Evolutionary conservation across 441 rosid genomes (phyloP).

Genomic region (Iberis amara): DNA sequence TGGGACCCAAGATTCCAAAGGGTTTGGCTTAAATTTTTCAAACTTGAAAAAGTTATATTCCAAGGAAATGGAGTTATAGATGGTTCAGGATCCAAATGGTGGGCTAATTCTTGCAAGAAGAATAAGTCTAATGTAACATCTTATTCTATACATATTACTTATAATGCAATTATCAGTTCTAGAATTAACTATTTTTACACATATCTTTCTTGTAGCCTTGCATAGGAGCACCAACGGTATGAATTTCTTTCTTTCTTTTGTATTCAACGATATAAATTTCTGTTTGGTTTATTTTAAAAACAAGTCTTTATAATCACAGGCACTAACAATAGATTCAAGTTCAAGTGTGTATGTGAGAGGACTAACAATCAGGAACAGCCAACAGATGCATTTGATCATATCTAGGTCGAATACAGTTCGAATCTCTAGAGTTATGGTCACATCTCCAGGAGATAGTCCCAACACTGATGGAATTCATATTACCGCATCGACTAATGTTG

Average conservation of each 20-base stretch:
- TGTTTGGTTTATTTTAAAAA: slow-evolving; percentile 20
- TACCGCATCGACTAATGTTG: slow-evolving; percentile 72
- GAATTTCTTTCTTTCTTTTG: slow-evolving; percentile 26
- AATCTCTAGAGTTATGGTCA: slow-evolving; percentile 56
- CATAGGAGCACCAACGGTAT: slow-evolving; percentile 82
- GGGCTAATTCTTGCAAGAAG: slow-evolving; percentile 96
- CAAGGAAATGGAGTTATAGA: slow-evolving; percentile 88
- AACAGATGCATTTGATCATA: slow-evolving; percentile 85
- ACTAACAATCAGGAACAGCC: slow-evolving; percentile 82
- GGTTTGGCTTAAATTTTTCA: slow-evolving; percentile 82
- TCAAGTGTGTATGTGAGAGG: slow-evolving; percentile 68
- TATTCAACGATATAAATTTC: slow-evolving; percentile 1
- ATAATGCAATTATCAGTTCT: background rate
- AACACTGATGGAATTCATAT: slow-evolving; percentile 96
- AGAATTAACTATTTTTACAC: slow-evolving; percentile 24
- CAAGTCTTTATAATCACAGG: slow-evolving; percentile 37
- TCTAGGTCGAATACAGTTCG: slow-evolving; percentile 58
- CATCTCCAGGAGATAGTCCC: slow-evolving; percentile 89
- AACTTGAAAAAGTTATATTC: slow-evolving; percentile 62
- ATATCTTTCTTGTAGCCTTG: slow-evolving; percentile 66
- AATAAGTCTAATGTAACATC: slow-evolving; percentile 69
- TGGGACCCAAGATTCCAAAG: slow-evolving; percentile 70
- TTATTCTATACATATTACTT: background rate
- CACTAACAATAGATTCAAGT: slow-evolving; percentile 87
- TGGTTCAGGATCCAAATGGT: slow-evolving; percentile 93